These are phyloP conservation scores for Cylindrotheca closterium DNA, from an alignment of 108 stramenopile species.

Conservation along the genomic window DNA sequence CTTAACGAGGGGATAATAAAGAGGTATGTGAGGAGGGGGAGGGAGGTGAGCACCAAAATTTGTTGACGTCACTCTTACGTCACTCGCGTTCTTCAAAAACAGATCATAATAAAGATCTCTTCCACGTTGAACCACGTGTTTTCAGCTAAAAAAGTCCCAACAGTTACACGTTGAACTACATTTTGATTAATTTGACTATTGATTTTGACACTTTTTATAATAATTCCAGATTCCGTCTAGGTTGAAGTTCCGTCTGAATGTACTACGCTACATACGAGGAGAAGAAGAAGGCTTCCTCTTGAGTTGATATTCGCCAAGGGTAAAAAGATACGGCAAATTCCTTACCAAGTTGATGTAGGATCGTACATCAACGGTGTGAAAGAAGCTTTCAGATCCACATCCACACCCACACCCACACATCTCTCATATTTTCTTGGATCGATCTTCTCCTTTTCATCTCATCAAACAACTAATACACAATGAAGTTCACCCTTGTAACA, in stretches of 20 bases:
- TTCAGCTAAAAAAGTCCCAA: no score
- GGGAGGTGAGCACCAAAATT: no score
- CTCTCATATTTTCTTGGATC: background rate
- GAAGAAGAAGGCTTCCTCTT: background rate
- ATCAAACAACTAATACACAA: slow-evolving; percentile 18
- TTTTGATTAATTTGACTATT: no score
- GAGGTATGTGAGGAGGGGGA: no score
- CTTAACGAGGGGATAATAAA: no score
- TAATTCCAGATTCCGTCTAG: slow-evolving; percentile 8
- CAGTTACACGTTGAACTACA: no score
- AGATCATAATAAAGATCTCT: no score
- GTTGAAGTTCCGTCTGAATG: slow-evolving; percentile 10
- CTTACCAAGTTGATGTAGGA: background rate
- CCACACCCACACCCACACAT: no score
- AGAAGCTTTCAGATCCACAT: background rate
- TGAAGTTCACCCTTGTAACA: slow-evolving; percentile 63
- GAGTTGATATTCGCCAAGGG: background rate
- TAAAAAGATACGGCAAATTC: slow-evolving; percentile 7
- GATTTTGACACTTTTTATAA: no score
- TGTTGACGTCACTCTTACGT: no score
- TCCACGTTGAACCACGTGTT: no score
- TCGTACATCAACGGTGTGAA: background rate
- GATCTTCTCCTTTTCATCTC: background rate
- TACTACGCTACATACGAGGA: background rate
- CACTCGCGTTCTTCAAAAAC: no score